Conservation (phyloP, 441 rosid species). For the Francoa sonchifolia region DNA sequence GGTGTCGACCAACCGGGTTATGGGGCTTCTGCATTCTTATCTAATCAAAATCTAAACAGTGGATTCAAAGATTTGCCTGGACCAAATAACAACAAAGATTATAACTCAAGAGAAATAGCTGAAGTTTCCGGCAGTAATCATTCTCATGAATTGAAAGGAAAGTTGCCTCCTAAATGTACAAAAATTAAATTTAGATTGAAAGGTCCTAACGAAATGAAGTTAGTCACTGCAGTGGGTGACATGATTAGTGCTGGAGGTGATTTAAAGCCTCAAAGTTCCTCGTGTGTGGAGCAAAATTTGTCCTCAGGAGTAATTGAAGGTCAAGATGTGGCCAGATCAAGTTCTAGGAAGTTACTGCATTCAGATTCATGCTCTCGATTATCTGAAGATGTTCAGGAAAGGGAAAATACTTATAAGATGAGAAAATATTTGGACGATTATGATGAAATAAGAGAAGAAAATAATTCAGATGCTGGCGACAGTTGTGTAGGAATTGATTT, state of each 20-base stretch:
- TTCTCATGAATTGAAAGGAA: slow-evolving; percentile 28
- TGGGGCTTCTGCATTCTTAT: slow-evolving; percentile 15
- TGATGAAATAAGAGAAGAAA: slow-evolving; percentile 22
- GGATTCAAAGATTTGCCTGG: slow-evolving; percentile 12
- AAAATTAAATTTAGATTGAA: slow-evolving; percentile 42
- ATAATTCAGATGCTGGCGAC: slow-evolving; percentile 16
- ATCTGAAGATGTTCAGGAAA: slow-evolving; percentile 8
- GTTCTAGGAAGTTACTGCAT: slow-evolving; percentile 14
- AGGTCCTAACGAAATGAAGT: slow-evolving; percentile 26
- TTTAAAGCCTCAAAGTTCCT: slow-evolving; percentile 17
- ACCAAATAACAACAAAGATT: slow-evolving; percentile 12
- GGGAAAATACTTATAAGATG: slow-evolving; percentile 13
- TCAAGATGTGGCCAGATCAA: slow-evolving; percentile 22
- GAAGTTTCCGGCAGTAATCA: slow-evolving; percentile 21
- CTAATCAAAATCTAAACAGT: slow-evolving; percentile 8
- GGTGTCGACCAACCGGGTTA: slow-evolving; percentile 14
- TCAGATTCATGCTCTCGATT: slow-evolving; percentile 10
- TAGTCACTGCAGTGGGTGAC: slow-evolving; percentile 20
- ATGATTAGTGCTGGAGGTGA: slow-evolving; percentile 17
- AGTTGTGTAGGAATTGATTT: slow-evolving; percentile 20
- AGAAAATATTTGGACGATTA: slow-evolving; percentile 17
- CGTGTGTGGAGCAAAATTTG: slow-evolving; percentile 16
- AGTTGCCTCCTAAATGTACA: slow-evolving; percentile 34
- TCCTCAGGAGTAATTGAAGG: slow-evolving; percentile 12
- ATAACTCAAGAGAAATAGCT: slow-evolving; percentile 11